Evolutionary conservation across 1,284 basidiomycete genomes (phyloP), one percentile per base, ranked within the genome.

Genomic region (Cerioporus squamosus): DNA sequence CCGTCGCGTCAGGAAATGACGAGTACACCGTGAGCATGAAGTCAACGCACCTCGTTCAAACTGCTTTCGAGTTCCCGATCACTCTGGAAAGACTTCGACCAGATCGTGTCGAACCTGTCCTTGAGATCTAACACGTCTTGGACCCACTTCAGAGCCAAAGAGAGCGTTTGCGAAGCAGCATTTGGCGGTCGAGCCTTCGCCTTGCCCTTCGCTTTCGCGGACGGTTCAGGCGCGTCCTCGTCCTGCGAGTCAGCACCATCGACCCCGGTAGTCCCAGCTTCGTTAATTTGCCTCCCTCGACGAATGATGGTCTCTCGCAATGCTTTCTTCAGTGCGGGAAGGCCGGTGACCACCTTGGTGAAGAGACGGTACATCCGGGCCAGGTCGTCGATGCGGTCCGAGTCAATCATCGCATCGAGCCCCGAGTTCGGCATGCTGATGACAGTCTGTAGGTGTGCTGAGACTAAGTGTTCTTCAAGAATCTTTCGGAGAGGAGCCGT

Each of bases 71-170:
- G 72, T 15, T 90, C 87, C 62, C 88, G 84, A 74, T 98, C 91
- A 49, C 78, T 83, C 24, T 78, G 76, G 70, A 97, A 96, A 1
- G 93, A 85, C 26, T 81, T 73, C 46, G 77, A 81, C 82, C 95
- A 90, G 9, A 97, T 75, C 10, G 69, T 69, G 67, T 98, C 94
- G 70, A 98, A 95, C 70, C 87, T 93, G 75, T 97, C 94, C 75
- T 98, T 98, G 59, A 99, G 80, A 61, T 90, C 86, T 10, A 99
- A 79, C 9, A 98, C 92, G 65, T 94, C 90, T 74, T 97, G 90
- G 0, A 99, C 97, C 97, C 97, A 99, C 70, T 88, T 90, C 54
- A 98, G 78, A 1, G 97, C 97, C 18, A 81, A 65, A 2, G 76
- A 68, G 33, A 82, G 72, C 1, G 80, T 82, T 57, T 87, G 84